Base-by-base conservation (phyloP, 148 eudicot genomes). In the Gaultheria prostrata region DNA sequence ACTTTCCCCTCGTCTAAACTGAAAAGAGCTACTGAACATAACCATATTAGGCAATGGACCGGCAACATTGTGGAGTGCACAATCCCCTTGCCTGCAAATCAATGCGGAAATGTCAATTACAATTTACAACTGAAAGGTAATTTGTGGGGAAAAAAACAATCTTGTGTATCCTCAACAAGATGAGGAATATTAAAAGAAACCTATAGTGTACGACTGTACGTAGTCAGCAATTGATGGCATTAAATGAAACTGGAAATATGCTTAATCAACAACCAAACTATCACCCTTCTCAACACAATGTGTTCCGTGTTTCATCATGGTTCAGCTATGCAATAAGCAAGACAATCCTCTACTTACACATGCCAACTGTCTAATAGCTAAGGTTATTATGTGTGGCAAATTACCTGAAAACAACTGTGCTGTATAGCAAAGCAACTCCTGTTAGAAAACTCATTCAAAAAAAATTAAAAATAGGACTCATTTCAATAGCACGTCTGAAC, bases 31-130 rank as follows among this genome's bases (percentile, higher is more conserved):
- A 74, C 82, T 45, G 83, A 80, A 74, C 67, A 83, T 57, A 72
- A 81, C 80, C 81, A 82, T 65, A 54, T 70, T 77, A 48, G 73
- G 75, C 50, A 87, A 69, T 49, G 79, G 67, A 51, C 81, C 84
- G 43, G 80, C 67, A 54, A 72, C 80, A 82, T 83, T 77, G 57
- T 43, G 80, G 30, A 69, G 84, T 43, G 18, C 80, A 72, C 49
- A 82, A 80, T 71, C 46, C 54, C 85, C 89, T 84, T 83, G 82
- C 94, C 97, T 95, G 94, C 82, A 75, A 81, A 78, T 35, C 75
- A 53, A 82, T 69, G 2, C 0, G 21, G 30, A 72, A 50, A 69
- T 10, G 14, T 53, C 51, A 82, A 72, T 53, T 20, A 73, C 49
- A 12, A 48, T 21, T 53, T 20, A 73, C 49, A 12, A 48, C 32